phyloP scores from a whole-genome alignment of 305 asterid species.

The Fraxinus nigra region DNA sequence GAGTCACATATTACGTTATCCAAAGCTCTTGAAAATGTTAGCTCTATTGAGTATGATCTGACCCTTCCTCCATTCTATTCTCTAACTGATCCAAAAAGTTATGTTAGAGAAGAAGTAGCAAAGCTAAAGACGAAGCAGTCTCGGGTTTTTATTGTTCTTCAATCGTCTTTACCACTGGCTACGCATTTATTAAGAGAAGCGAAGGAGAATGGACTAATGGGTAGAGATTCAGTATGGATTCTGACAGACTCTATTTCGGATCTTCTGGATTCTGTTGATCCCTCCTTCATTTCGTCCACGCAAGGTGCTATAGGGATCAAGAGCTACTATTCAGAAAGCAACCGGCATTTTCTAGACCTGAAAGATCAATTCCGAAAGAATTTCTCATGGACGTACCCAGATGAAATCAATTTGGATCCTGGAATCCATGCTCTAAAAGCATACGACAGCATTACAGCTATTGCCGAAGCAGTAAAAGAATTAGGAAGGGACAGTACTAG shows the following conservation, averaged over 20 bases:
- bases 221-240: slow-evolving; percentile 44
- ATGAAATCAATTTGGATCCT: slow-evolving; percentile 30
- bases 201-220: slow-evolving; percentile 32
- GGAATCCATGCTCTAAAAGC: slow-evolving; percentile 41
- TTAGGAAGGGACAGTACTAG: slow-evolving; percentile 1
- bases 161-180: slow-evolving; percentile 28
- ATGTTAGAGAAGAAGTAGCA: slow-evolving; percentile 23
- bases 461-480: slow-evolving; percentile 19
- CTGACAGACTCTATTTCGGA: slow-evolving; percentile 27
- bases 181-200: slow-evolving; percentile 32
- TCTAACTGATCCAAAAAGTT: slow-evolving; percentile 21
- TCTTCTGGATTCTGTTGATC: slow-evolving; percentile 35
- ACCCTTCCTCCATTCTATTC: slow-evolving; percentile 30
- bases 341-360: slow-evolving; percentile 20
- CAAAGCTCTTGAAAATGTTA: slow-evolving; percentile 24
- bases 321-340: slow-evolving; percentile 18
- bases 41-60: slow-evolving; percentile 29
- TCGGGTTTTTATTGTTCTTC: slow-evolving; percentile 38
- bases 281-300: slow-evolving; percentile 18
- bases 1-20: slow-evolving; percentile 26
- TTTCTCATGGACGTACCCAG: slow-evolving; percentile 24
- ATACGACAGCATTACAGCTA: slow-evolving; percentile 35
- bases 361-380: slow-evolving; percentile 18
- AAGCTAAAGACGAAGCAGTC: slow-evolving; percentile 29
- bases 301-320: slow-evolving; percentile 45